phyloP scores from a whole-genome alignment of 2,329 filamentous ascomycete species.

The Xylariaceae sp. region DNA sequence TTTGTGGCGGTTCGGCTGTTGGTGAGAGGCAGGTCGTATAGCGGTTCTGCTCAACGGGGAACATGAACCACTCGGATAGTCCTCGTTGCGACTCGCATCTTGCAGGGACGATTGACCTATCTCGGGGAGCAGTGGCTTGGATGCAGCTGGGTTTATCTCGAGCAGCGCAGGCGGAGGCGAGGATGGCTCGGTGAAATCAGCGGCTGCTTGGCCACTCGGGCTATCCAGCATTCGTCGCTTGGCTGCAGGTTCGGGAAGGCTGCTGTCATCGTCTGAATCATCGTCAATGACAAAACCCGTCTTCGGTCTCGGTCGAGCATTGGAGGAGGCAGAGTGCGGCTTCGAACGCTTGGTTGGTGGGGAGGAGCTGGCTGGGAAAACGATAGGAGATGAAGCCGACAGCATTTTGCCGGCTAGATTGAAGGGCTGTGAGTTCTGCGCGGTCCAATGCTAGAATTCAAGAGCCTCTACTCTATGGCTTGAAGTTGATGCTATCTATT shows the following conservation, averaged over 20 bases:
- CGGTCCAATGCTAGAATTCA: conserved; percentile 1
- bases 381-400: conserved; percentile 50
- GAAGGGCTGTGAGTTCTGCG: too few relatives aligned
- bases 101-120: too few relatives aligned
- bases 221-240: conserved; percentile 37
- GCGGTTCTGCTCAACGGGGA: too few relatives aligned
- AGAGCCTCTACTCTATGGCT: neutral
- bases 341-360: conserved; percentile 30
- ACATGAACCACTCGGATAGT: too few relatives aligned
- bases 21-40: conserved; percentile 12
- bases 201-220: conserved; percentile 12
- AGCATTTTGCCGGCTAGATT: conserved; percentile 38
- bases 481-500: neutral
- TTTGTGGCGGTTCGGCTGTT: conserved; percentile 26
- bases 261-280: conserved; percentile 29
- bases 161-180: conserved; percentile 14
- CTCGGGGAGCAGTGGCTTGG: neutral
- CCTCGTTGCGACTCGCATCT: too few relatives aligned
- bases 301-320: conserved; percentile 27
- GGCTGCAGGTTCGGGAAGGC: conserved; percentile 26
- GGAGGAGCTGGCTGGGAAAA: conserved; percentile 45
- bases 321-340: conserved; percentile 21
- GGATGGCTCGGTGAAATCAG: conserved; percentile 17
- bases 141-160: conserved; percentile 6
- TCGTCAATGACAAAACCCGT: conserved; percentile 38